Evolutionary conservation across 129 eudicot species (phyloP).

Genomic region (Flaveria bidentis): DNA sequence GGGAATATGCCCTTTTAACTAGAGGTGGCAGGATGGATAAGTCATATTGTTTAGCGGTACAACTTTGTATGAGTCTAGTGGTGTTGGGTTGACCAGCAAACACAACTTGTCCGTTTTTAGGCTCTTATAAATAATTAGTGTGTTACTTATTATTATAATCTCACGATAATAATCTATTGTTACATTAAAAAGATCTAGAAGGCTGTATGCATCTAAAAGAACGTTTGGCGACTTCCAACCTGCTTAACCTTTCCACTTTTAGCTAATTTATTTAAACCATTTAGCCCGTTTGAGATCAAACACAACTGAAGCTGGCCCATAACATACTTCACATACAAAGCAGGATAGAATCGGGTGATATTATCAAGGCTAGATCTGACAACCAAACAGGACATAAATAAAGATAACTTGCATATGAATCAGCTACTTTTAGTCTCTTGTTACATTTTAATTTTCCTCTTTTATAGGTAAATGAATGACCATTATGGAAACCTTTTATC

Average conservation of each 20-base stretch:
- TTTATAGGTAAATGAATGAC: background rate
- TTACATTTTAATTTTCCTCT: background rate
- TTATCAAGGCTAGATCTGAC: conserved; percentile 21
- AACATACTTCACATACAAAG: background rate
- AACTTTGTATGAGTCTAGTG: background rate
- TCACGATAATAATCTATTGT: background rate
- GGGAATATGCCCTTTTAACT: background rate
- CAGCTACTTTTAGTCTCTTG: background rate
- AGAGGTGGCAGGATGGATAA: background rate
- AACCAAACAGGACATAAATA: conserved; percentile 2
- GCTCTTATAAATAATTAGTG: background rate
- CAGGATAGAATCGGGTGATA: background rate
- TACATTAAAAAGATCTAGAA: background rate
- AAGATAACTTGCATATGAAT: conserved; percentile 2
- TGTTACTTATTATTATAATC: background rate
- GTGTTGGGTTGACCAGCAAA: background rate
- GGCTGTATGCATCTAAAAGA: background rate
- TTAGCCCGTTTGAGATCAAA: conserved; percentile 1
- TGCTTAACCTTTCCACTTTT: background rate
- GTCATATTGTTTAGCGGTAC: background rate
- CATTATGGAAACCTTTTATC: background rate
- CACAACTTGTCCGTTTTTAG: background rate
- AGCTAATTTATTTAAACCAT: background rate
- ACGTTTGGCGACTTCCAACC: background rate
- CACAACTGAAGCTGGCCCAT: background rate